Evolutionary conservation across 768 basidiomycete species (phyloP), one percentile per base, ranked within the genome.

Genomic region (Tephrocybe sp.): DNA sequence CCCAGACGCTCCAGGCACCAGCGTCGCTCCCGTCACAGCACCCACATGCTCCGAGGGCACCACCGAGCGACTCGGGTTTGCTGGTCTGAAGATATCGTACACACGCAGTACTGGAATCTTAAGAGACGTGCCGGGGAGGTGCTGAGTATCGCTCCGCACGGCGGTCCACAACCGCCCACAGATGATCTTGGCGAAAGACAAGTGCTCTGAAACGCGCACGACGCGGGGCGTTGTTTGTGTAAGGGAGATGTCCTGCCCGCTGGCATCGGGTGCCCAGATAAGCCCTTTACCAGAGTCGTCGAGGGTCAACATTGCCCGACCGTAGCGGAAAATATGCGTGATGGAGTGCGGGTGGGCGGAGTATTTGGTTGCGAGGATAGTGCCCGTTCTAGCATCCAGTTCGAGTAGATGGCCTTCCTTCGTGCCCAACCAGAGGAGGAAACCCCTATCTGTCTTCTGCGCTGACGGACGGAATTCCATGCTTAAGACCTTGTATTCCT

Each of bases 351-450:
- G 59, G 60, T 97, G 95, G 0, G 79, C 80, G 11, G 74, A 72
- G 28, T 76, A 72, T 53, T 84, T 89, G 26, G 75, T 70, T 12
- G 80, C 82, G 1, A 74, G 73, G 16, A 92, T 65, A 4, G 58
- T 56, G 0, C 84, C 87, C 2, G 76, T 82, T 45, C 77, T 67
- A 31, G 88, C 71, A 60, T 98, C 92, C 47, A 96, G 56, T 72
- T 97, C 94, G 56, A 86, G 76, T 21, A 99, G 51, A 64, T 88
- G 84, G 0, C 96, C 96, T 21, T 96, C 92, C 69, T 89, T 93
- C 24, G 92, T 92, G 4, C 95, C 96, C 9, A 87, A 69, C 95
- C 95, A 98, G 2, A 93, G 58, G 47, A 80, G 75, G 25, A 73
- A 73, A 2, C 88, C 90, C 15, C 77, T 71, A 44, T 86, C 80